Conservation (phyloP, 768 basidiomycete genomes). For the Epithele typhae region DNA sequence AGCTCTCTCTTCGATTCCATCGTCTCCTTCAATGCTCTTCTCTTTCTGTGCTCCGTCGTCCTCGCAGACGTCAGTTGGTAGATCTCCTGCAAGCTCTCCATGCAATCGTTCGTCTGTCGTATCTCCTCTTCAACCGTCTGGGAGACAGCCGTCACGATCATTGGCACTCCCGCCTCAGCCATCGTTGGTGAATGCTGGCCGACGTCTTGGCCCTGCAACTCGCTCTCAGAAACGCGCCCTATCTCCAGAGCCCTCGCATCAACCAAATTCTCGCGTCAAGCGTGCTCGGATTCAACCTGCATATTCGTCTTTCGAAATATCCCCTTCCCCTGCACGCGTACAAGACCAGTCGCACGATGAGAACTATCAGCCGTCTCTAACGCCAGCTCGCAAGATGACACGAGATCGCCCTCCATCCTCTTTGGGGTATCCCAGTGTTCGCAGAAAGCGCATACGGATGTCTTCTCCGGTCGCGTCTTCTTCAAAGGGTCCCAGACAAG, state of each 20-base stretch:
- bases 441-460: no score
- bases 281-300: background rate
- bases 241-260: conserved; percentile 6
- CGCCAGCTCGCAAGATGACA: background rate
- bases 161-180: no score
- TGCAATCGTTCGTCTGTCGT: conserved; percentile 2
- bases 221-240: background rate
- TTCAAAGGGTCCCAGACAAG: no score
- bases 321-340: conserved; percentile 1
- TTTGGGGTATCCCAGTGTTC: no score
- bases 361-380: conserved; percentile 5
- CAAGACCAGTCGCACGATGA: conserved; percentile 8
- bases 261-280: background rate
- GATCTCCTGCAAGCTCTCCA: background rate
- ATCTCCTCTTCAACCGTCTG: no score
- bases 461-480: no score
- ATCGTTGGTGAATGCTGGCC: no score
- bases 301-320: background rate
- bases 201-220: background rate
- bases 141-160: no score
- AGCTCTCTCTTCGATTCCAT: conserved; percentile 13
- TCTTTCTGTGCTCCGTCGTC: conserved; percentile 4
- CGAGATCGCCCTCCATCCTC: no score
- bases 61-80: conserved; percentile 12
- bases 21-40: conserved; percentile 8